Base-by-base conservation (phyloP, 495 filamentous ascomycete species). In the Daldinia childiae region DNA sequence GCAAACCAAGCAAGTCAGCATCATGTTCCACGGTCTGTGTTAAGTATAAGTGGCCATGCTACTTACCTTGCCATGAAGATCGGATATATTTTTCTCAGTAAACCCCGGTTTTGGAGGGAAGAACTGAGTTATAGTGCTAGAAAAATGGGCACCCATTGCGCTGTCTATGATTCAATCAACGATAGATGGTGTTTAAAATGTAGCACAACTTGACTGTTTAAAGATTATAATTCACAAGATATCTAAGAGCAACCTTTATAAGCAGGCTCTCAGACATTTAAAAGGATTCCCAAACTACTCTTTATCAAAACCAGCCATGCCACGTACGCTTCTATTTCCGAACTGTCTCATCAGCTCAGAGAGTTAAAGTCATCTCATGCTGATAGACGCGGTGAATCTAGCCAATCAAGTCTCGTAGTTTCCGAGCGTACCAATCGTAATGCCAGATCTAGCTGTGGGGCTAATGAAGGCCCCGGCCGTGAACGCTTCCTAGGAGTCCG, bases 51-150 rank as follows among this genome's bases (percentile, higher is more conserved):
- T n/a, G 3, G 15, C 3, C 3, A 21, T 11, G 41, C 32, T 24
- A 43, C 65, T 38, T 21, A 76, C 74, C 12, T 76, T 76, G 8
- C 78, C 78, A 15, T 30, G 6, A 6, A 78, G 73, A 52, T 77
- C 58, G 1, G 74, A 58, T n/a, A 74, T 1, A 11, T 75, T 64
- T 1, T 72, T 65, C 36, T 77, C 78, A 3, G 75, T 77, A 36
- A 78, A 76, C 0, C 21, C 14, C 1, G 78, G 75, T 24, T 73
- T 75, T 0, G 75, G 75, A 1, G 74, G 74, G 57, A 75, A 77
- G 15, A 68, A 21, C 27, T 78, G 76, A 17, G 73, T 77, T 38
- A 62, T 60, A 14, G 36, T 41, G 45, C 68, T 72, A 26, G 64
- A 63, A 41, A 71, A 60, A 48, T 56, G 30, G 30, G 58, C 63